These are phyloP conservation scores for Tagetes patula DNA, from an alignment of 129 eudicot genomes.

Conservation along the genomic window DNA sequence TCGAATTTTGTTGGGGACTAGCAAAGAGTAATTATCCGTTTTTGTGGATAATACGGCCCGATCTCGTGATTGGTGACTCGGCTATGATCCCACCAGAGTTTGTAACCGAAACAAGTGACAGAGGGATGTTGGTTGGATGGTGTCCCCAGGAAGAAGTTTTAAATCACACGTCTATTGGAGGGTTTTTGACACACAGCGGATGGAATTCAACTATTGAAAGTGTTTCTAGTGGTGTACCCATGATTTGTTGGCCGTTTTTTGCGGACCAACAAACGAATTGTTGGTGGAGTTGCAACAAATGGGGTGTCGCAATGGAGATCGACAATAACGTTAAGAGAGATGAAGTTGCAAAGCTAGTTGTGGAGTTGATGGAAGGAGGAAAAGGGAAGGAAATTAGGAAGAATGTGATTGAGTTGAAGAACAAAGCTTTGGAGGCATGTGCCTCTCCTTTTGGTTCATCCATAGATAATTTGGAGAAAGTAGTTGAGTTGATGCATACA, in stretches of 20 bases:
- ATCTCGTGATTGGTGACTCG: slow-evolving; percentile 14
- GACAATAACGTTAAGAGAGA: slow-evolving; percentile 42
- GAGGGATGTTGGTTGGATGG: slow-evolving; percentile 27
- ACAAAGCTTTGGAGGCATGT: slow-evolving; percentile 18
- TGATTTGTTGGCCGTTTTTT: slow-evolving; percentile 32
- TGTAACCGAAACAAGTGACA: not conserved
- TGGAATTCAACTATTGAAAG: slow-evolving; percentile 27
- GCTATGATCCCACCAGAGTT: slow-evolving; percentile 14
- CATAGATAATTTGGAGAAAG: slow-evolving; percentile 30
- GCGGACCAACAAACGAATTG: slow-evolving; percentile 28
- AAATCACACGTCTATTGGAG: slow-evolving; percentile 20
- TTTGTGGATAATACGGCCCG: slow-evolving; percentile 54
- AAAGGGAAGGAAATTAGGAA: slow-evolving; percentile 24
- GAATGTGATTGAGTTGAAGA: slow-evolving; percentile 15
- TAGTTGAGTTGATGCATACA: slow-evolving; percentile 24
- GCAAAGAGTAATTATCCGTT: slow-evolving; percentile 47
- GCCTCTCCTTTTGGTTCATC: slow-evolving; percentile 22
- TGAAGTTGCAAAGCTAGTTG: slow-evolving; percentile 20
- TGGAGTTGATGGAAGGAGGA: slow-evolving; percentile 27
- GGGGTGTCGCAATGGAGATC: slow-evolving; percentile 29
- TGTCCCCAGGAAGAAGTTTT: slow-evolving; percentile 31
- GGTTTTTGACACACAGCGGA: slow-evolving; percentile 28
- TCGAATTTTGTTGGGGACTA: slow-evolving; percentile 63
- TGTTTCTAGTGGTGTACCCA: slow-evolving; percentile 17
- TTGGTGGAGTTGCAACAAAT: slow-evolving; percentile 23